Conservation (phyloP, 1,139 yeast species). For the Meyerozyma smithsonii region DNA sequence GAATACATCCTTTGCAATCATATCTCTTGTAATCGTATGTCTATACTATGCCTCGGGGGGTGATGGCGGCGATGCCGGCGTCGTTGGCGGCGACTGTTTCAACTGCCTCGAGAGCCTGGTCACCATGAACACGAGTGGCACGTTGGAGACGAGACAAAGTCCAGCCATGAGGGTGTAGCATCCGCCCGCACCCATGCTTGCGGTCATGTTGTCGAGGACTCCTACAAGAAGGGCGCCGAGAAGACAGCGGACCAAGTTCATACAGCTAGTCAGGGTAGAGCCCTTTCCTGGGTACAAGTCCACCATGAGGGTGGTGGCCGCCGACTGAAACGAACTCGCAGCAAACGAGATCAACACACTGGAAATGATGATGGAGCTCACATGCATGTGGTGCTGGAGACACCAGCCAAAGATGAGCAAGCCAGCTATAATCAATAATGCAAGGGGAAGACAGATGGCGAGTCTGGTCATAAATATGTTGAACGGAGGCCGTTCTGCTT, state of each 20-base stretch:
- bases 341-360: conserved; percentile 27
- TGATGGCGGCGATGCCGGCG: no score
- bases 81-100: neutral
- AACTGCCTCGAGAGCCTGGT: neutral
- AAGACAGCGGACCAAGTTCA: conserved; percentile 33
- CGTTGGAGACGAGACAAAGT: conserved; percentile 13
- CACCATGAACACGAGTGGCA: neutral
- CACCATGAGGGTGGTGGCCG: conserved; percentile 32
- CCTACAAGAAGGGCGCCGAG: conserved; percentile 34
- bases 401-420: conserved; percentile 40
- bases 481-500: conserved; percentile 21
- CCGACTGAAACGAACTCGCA: conserved; percentile 23
- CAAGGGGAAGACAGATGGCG: conserved; percentile 23
- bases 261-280: conserved; percentile 33
- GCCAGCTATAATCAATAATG: conserved; percentile 21
- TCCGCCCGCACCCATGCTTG: conserved; percentile 30
- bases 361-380: conserved; percentile 29
- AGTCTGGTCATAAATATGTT: conserved; percentile 25
- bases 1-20: no score
- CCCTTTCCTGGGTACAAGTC: conserved; percentile 32
- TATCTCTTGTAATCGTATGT: no score
- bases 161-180: conserved; percentile 34
- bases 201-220: conserved; percentile 26
- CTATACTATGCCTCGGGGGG: no score
- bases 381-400: conserved; percentile 21